Conservation (phyloP, 2,329 filamentous ascomycete species). For the Pseudogymnoascus sp. region DNA sequence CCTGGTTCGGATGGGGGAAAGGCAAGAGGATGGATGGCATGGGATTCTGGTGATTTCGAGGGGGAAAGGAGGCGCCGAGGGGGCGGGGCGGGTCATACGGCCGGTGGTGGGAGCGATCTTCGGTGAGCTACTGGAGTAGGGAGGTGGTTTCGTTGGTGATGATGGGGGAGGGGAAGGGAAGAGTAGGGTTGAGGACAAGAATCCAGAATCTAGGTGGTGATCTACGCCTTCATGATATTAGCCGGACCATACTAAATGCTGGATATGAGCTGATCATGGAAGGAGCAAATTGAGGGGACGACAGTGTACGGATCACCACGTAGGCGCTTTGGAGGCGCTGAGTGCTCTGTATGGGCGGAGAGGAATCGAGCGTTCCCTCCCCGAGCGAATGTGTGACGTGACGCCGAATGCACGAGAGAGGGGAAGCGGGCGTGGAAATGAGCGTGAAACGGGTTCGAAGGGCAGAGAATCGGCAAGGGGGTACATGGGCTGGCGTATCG, state of each 20-base stretch:
- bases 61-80: neutral
- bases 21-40: neutral
- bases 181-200: neutral
- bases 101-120: neutral
- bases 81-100: neutral
- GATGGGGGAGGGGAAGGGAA: neutral
- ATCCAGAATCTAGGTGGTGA: neutral
- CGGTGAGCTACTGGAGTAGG: constrained; percentile 1
- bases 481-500: neutral
- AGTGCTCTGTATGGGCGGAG: neutral
- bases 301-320: neutral
- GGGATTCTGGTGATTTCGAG: neutral
- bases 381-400: neutral
- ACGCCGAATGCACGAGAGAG: constrained; percentile 1
- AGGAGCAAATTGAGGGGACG: constrained; percentile 1
- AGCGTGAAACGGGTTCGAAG: neutral
- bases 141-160: neutral
- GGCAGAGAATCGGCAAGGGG: neutral
- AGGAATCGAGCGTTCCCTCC: neutral
- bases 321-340: neutral
- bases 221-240: constrained; percentile 1
- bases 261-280: neutral
- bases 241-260: neutral
- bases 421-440: neutral
- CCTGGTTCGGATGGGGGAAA: neutral